Evolutionary conservation across 1,284 basidiomycete species (phyloP).

Genomic region (Gymnopus androsaceus): DNA sequence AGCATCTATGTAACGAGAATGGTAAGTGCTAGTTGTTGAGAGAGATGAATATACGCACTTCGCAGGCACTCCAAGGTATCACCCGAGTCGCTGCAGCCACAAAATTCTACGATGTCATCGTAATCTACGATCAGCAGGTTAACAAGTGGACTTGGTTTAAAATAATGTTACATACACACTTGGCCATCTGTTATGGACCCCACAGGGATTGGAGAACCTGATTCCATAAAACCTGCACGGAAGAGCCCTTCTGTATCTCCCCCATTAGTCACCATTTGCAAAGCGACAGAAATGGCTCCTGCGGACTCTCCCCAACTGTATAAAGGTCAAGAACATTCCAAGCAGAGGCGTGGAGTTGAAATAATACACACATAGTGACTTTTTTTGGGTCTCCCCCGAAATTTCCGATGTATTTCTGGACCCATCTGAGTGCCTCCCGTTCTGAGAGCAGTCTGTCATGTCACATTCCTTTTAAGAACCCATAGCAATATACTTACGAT

Average conservation of each 20-base stretch:
- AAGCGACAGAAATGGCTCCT: constrained; percentile 51
- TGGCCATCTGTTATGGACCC: constrained; percentile 44
- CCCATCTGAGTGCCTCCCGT: constrained; percentile 61
- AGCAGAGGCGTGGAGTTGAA: too few species aligned
- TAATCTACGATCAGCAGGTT: constrained; percentile 32
- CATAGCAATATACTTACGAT: constrained; percentile 32
- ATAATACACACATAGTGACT: constrained; percentile 54
- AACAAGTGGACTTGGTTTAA: not conserved
- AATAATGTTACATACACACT: constrained; percentile 2
- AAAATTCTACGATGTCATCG: constrained; percentile 45
- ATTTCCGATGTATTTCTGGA: constrained; percentile 60
- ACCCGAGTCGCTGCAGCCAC: constrained; percentile 40
- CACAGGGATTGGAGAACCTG: constrained; percentile 46
- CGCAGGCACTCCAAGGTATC: constrained; percentile 55
- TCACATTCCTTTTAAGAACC: too few species aligned
- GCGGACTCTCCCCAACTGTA: constrained; percentile 64
- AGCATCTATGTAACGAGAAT: too few species aligned
- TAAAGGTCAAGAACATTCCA: not conserved
- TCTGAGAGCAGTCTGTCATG: constrained; percentile 40
- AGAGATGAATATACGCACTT: constrained; percentile 42
- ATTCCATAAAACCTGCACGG: constrained; percentile 54
- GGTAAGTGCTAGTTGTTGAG: too few species aligned
- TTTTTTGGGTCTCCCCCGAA: constrained; percentile 66
- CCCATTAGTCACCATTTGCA: constrained; percentile 57
- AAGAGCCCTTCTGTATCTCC: constrained; percentile 49